phyloP scores from a whole-genome alignment of 129 eudicot genomes.

The Ambrosia artemisiifolia region DNA sequence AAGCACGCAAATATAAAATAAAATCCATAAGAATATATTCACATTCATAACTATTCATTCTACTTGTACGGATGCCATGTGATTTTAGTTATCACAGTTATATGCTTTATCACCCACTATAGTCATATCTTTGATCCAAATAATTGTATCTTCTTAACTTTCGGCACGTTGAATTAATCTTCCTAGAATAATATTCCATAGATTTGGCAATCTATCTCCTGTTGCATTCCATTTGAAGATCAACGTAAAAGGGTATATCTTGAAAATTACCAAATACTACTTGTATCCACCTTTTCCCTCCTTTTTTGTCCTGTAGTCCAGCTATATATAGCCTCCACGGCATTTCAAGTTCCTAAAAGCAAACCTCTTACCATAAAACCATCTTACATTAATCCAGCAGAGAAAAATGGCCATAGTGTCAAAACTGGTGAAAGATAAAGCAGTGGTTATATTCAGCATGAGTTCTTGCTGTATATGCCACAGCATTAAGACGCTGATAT shows the following conservation, averaged over 20 bases:
- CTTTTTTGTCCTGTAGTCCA: slow-evolving; percentile 18
- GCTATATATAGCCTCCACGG: slow-evolving; percentile 31
- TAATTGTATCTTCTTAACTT: not conserved
- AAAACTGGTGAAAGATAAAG: slow-evolving; percentile 40
- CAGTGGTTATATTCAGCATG: slow-evolving; percentile 67
- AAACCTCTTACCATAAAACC: not conserved
- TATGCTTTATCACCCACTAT: slow-evolving; percentile 17
- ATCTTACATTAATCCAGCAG: not conserved
- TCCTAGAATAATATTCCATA: slow-evolving; percentile 13
- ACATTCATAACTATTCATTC: not conserved
- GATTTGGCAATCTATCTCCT: slow-evolving; percentile 7
- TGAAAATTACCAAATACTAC: slow-evolving; percentile 16
- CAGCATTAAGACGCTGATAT: slow-evolving; percentile 43
- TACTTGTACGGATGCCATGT: slow-evolving; percentile 20
- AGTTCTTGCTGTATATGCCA: slow-evolving; percentile 50
- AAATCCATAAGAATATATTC: slow-evolving; percentile 23
- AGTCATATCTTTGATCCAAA: slow-evolving; percentile 4
- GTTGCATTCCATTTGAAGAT: slow-evolving; percentile 21
- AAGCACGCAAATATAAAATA: slow-evolving; percentile 18
- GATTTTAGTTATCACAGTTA: slow-evolving; percentile 8
- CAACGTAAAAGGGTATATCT: slow-evolving; percentile 10
- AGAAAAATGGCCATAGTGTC: slow-evolving; percentile 35
- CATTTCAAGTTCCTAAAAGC: slow-evolving; percentile 25
- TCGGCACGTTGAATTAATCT: not conserved
- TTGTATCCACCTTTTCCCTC: slow-evolving; percentile 19